Base-by-base conservation (phyloP, 257 asterid species). In the Agastache rugosa region DNA sequence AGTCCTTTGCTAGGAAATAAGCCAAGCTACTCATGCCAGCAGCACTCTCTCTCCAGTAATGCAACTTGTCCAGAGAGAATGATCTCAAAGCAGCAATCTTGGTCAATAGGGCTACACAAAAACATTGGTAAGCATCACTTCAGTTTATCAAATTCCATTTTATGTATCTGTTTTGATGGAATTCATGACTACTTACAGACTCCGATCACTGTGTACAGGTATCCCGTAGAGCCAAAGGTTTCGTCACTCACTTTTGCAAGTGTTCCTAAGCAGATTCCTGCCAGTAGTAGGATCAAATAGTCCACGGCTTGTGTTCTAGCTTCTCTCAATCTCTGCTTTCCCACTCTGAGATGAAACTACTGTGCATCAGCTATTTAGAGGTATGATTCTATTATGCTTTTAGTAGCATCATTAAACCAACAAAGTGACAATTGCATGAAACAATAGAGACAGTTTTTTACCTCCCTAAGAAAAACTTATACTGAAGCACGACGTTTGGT, bases 11-110 rank as follows among this genome's bases (percentile, higher is more conserved):
- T 23, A 90, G 83, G 78, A 95, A 95, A 85, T 90, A 90, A 4
- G 99, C 99, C 89, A 88, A 73, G 87, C 99, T 88, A 92, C 99
- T 92, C 88, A 92, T 95, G 72, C 98, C 99, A 3, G 97, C 88
- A 74, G 90, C 88, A 53, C 99, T 92, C 72, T 95, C 98, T 85
- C 99, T 87, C 98, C 97, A 90, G 84, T 92, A 95, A 81, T 95
- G 98, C 79, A 95, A 78, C 84, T 95, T 95, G 81, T 95, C 97
- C 75, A 80, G 75, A 67, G 97, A 86, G 82, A 95, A 95, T 1
- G 98, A 85, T 83, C 99, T 95, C 86, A 95, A 75, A n/a, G 99
- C 99, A 11, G 94, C 81, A 72, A 95, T 95, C 86, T 90, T 95
- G 63, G 83, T 61, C 68, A 95, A 96, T 6, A 95, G 85, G 64